A percentile compares a stretch with the other conserved stretches of the same genome.
phyloP scores from a whole-genome alignment of 495 filamentous ascomycete species.

The Hypomontagnella monticulosa region DNA sequence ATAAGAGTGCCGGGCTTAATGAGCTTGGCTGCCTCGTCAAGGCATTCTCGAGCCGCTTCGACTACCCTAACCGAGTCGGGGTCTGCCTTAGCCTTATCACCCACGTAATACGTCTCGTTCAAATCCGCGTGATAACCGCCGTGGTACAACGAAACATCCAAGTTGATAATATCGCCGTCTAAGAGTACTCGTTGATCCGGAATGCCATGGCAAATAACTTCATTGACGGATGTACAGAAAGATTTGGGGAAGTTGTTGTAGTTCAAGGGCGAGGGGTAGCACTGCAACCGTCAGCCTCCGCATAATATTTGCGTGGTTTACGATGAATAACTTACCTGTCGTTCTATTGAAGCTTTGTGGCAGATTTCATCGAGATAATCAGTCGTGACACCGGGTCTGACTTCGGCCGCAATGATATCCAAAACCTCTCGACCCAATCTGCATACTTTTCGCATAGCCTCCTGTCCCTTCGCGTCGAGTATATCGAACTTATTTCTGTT shows the following conservation, averaged over 20 bases:
- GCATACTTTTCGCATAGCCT: slow-evolving; percentile 93
- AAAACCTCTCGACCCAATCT: slow-evolving; percentile 88
- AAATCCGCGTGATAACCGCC: slow-evolving; percentile 88
- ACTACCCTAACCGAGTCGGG: slow-evolving; percentile 85
- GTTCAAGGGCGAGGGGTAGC: slow-evolving; percentile 96
- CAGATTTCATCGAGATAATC: slow-evolving; percentile 97
- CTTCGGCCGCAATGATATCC: slow-evolving; percentile 84
- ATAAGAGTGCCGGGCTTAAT: slow-evolving; percentile 90
- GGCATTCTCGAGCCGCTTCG: slow-evolving; percentile 80
- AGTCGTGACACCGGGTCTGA: slow-evolving; percentile 90
- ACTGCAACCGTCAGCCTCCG: slow-evolving; percentile 61
- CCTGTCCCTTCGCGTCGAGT: slow-evolving; percentile 78
- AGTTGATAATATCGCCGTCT: slow-evolving; percentile 89
- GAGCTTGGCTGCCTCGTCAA: slow-evolving; percentile 82
- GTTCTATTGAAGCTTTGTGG: slow-evolving; percentile 93
- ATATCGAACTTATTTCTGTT: slow-evolving; percentile 82
- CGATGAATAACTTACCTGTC: slow-evolving; percentile 69
- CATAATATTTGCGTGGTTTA: slow-evolving; percentile 8
- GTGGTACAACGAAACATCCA: slow-evolving; percentile 89
- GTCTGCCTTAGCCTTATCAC: slow-evolving; percentile 76
- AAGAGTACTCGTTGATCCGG: slow-evolving; percentile 80
- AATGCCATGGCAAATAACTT: slow-evolving; percentile 95
- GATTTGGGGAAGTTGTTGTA: slow-evolving; percentile 98
- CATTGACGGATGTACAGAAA: slow-evolving; percentile 93
- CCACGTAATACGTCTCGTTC: slow-evolving; percentile 93